phyloP scores from a whole-genome alignment of 2,329 filamentous ascomycete species.

The Colletotrichum sp. region DNA sequence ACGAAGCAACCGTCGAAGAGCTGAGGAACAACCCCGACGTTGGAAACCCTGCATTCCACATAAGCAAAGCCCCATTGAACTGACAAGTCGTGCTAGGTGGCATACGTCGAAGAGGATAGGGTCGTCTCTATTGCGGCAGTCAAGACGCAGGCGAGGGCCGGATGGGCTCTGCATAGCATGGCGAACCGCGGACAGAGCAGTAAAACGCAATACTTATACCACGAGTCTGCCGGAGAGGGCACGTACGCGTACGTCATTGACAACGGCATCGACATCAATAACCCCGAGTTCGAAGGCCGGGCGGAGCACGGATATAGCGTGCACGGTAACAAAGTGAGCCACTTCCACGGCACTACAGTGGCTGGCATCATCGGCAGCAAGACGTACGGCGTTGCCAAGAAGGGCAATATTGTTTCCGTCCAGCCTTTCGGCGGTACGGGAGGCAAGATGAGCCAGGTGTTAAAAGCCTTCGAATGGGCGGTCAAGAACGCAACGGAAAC shows the following conservation, averaged over 20 bases:
- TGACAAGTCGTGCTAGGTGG: not conserved
- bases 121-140: constrained; percentile 5
- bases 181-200: constrained; percentile 33
- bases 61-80: not conserved
- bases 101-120: constrained; percentile 3
- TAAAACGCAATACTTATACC: constrained; percentile 34
- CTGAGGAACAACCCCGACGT: constrained; percentile 41
- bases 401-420: constrained; percentile 44
- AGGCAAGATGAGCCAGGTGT: constrained; percentile 31
- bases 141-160: constrained; percentile 36
- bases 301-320: constrained; percentile 21
- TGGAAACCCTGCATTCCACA: not conserved
- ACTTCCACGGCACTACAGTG: constrained; percentile 46
- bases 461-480: constrained; percentile 38
- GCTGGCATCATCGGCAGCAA: constrained; percentile 40
- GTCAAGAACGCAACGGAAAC: constrained; percentile 34
- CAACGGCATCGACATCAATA: constrained; percentile 36
- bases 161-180: constrained; percentile 51
- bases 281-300: constrained; percentile 38
- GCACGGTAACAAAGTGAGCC: constrained; percentile 30
- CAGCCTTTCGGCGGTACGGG: constrained; percentile 45
- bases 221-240: constrained; percentile 36
- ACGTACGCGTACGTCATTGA: constrained; percentile 47
- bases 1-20: constrained; percentile 42
- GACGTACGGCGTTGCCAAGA: constrained; percentile 48